Evolutionary conservation across 345 rosid genomes (phyloP).

Genomic region (Eucalyptus urophylla): DNA sequence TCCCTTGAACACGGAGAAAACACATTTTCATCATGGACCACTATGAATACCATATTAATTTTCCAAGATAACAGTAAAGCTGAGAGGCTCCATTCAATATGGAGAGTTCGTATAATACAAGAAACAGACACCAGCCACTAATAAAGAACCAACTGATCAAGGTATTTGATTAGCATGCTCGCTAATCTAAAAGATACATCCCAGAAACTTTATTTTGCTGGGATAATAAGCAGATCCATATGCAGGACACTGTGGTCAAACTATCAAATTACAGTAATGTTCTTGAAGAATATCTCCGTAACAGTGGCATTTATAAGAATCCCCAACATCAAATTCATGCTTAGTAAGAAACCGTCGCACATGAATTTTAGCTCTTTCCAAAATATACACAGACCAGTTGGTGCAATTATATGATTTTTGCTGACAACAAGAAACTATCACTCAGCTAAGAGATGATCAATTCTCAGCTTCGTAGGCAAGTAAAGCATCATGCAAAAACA

Average conservation of each 20-base stretch:
- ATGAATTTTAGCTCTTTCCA: background rate
- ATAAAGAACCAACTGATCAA: background rate
- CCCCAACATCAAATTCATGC: background rate
- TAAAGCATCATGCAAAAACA: background rate
- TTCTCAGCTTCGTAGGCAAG: background rate
- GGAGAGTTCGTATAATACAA: background rate
- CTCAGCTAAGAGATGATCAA: background rate
- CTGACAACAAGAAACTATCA: background rate
- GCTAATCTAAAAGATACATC: background rate
- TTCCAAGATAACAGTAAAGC: background rate
- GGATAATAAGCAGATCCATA: background rate
- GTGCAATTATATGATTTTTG: background rate
- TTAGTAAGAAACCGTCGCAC: background rate
- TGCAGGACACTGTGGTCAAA: background rate
- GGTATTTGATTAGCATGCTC: background rate
- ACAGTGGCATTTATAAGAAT: background rate
- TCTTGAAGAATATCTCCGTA: background rate
- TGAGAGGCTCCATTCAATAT: background rate
- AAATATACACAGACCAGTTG: background rate
- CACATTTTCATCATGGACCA: background rate
- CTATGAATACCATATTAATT: background rate
- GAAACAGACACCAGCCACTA: background rate
- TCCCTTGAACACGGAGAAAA: background rate
- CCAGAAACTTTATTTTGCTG: background rate
- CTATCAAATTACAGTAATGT: background rate